Evolutionary conservation across 2,329 filamentous ascomycete genomes (phyloP).

Genomic region (Colletotrichum noveboracense): DNA sequence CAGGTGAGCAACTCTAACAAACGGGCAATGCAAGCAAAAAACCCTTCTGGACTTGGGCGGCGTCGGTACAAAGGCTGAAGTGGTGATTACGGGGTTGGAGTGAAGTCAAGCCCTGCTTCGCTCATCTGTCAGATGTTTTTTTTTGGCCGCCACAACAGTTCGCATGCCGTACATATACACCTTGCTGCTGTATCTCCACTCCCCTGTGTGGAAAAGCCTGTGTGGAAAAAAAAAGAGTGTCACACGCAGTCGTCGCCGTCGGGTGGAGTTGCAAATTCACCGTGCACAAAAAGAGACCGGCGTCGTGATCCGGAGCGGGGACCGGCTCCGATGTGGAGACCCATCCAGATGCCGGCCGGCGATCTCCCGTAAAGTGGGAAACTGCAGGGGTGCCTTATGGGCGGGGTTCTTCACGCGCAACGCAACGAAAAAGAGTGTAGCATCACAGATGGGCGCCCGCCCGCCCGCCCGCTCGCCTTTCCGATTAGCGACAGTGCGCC

Average conservation of each 20-base stretch:
- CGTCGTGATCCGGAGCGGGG: not conserved
- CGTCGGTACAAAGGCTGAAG: too few species aligned
- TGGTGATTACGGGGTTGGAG: not conserved
- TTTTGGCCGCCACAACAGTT: not conserved
- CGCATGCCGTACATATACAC: not conserved
- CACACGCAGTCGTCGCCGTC: not conserved
- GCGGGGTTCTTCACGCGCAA: not conserved
- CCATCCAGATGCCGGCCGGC: not conserved
- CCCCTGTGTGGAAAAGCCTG: too few species aligned
- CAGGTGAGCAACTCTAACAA: too few species aligned
- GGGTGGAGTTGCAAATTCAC: not conserved
- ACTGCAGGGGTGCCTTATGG: constrained; percentile 3
- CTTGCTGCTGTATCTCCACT: not conserved
- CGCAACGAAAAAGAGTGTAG: not conserved
- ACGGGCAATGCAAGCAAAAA: too few species aligned
- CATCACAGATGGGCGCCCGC: constrained; percentile 6
- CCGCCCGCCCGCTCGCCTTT: not conserved
- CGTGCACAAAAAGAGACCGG: not conserved
- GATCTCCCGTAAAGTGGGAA: not conserved
- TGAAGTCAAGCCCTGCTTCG: not conserved
- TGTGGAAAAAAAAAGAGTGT: not conserved
- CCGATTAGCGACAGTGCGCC: constrained; percentile 12
- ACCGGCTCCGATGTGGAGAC: not conserved
- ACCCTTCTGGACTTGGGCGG: too few species aligned
- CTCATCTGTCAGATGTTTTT: not conserved